Conservation (phyloP, 441 rosid genomes). For the Adansonia rubrostipa region DNA sequence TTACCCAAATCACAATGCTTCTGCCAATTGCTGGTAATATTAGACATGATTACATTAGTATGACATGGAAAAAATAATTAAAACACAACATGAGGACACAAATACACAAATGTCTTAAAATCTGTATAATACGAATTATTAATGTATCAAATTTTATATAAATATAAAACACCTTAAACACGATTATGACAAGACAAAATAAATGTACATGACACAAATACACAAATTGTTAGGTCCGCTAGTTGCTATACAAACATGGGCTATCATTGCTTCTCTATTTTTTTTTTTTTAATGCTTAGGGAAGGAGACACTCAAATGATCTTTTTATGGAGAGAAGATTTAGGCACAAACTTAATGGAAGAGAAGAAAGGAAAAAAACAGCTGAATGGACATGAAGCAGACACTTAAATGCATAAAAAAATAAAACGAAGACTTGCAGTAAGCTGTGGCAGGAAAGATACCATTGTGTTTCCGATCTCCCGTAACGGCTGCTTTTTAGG, state of each 20-base stretch:
- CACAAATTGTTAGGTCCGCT: too few relatives aligned
- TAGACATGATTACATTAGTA: too few relatives aligned
- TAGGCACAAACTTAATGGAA: background rate
- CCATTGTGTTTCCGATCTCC: conserved; percentile 71
- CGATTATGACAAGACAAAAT: too few relatives aligned
- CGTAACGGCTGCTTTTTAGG: conserved; percentile 62
- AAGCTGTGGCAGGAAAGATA: conserved; percentile 29
- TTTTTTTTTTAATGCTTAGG: background rate
- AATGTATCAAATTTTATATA: too few relatives aligned
- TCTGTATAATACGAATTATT: too few relatives aligned
- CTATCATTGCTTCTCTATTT: background rate
- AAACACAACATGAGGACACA: too few relatives aligned
- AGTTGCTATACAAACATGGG: background rate
- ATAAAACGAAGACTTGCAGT: background rate
- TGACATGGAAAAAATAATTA: too few relatives aligned
- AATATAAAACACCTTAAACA: too few relatives aligned
- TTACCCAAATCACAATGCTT: background rate
- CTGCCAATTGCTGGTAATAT: background rate
- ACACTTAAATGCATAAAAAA: background rate
- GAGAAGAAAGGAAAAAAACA: background rate
- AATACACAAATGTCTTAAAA: too few relatives aligned
- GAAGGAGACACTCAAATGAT: background rate
- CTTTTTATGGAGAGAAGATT: background rate
- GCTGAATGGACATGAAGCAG: background rate
- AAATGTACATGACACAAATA: too few relatives aligned